Percentiles rank a stretch among this genome's conserved stretches.
These are phyloP conservation scores for Aspergillus pseudoterreus DNA, from an alignment of 2,329 filamentous ascomycete genomes.

Conservation along the genomic window DNA sequence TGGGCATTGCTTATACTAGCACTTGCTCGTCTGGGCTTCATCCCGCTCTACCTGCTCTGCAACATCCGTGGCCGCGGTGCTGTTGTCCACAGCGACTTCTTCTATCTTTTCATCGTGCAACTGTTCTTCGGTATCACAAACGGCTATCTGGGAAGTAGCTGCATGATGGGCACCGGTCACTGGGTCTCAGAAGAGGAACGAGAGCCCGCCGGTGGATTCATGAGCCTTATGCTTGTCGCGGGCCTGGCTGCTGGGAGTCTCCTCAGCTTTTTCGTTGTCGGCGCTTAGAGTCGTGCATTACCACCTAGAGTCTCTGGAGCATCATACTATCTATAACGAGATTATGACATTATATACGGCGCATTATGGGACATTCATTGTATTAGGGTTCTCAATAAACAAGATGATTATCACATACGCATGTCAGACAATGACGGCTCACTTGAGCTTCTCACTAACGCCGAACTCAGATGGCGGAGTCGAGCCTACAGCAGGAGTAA, in stretches of 20 bases:
- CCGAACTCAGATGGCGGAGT: not conserved
- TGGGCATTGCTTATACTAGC: slow-evolving; percentile 64
- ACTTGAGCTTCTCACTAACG: not conserved
- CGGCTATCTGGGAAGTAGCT: slow-evolving; percentile 79
- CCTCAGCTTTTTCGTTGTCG: slow-evolving; percentile 73
- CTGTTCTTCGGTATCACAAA: slow-evolving; percentile 79
- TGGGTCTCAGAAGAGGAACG: slow-evolving; percentile 80
- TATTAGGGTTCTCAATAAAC: no score
- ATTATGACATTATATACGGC: not conserved
- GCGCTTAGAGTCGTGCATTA: slow-evolving; percentile 2
- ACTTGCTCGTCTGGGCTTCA: slow-evolving; percentile 63
- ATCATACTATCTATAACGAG: not conserved
- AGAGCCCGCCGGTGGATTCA: slow-evolving; percentile 88
- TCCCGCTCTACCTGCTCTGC: slow-evolving; percentile 86
- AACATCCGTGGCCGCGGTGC: slow-evolving; percentile 78
- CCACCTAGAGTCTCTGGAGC: no score
- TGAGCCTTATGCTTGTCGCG: slow-evolving; percentile 83
- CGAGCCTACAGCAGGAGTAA: not conserved
- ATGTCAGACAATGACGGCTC: no score
- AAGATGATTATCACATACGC: no score
- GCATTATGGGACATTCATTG: not conserved
- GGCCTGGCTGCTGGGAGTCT: slow-evolving; percentile 84
- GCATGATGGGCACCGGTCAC: slow-evolving; percentile 85
- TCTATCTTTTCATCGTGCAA: slow-evolving; percentile 83
- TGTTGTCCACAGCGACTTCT: slow-evolving; percentile 71